Evolutionary conservation across 164 flowering plant genomes (phyloP), one percentile per base, ranked within the genome.

Genomic region (Malania oleifera): DNA sequence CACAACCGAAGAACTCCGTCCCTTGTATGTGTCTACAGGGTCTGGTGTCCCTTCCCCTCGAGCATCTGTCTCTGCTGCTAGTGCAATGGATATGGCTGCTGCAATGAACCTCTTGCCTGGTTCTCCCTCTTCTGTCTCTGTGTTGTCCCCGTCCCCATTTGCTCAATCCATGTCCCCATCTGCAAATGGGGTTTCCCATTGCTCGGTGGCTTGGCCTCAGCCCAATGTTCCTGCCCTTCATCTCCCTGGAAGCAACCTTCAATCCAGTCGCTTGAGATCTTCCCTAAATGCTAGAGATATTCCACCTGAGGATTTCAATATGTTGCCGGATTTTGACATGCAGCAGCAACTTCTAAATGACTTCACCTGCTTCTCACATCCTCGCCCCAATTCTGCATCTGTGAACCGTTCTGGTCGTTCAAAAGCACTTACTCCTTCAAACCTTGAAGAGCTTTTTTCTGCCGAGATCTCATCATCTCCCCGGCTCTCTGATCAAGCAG

Each of bases 21-120:
- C 89, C 1, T 57, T 83, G 31, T 81, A 79, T 63, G 66, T 61
- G 1, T 80, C 85, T 13, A 75, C 85, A 11, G 87, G 85, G 1
- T 80, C 82, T 19, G 84, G 78, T 5, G 67, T 81, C 1, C 77
- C 83, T 8, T 80, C 85, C 1, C 85, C 84, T 0, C 73, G 78
- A 0, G 70, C 86, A 26, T 25, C 65, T 26, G 63, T 60, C 35
- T 63, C 79, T 13, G 61, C 68, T 35, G 71, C 69, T 22, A 38
- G 46, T 57, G 65, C 59, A 3, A 64, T 71, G 73, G 80, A 67
- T 29, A 71, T 71, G 67, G 73, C 86, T 27, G 65, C 80, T 9
- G 77, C 76, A 14, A n/a, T 72, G 59, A 72, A 56, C 56, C 59
- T 72, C 25, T 62, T 66, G 13, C 79, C 81, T 49, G 69, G 78